phyloP scores from a whole-genome alignment of 1,284 basidiomycete species.

The Pascua guehoae region DNA sequence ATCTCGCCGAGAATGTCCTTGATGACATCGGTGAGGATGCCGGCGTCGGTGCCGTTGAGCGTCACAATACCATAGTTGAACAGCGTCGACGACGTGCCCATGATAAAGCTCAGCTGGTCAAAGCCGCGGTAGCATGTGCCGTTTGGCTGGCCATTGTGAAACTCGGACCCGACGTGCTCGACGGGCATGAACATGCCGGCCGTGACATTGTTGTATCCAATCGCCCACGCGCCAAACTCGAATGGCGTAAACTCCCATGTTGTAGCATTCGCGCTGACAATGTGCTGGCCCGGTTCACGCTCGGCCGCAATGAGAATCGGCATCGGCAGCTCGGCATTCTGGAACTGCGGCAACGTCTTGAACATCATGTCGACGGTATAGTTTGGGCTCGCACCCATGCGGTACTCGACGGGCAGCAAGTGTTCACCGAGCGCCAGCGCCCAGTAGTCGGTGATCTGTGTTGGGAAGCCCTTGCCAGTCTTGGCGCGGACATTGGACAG shows the following conservation, averaged over 20 bases:
- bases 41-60: slow-evolving; percentile 36
- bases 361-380: slow-evolving; percentile 36
- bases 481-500: slow-evolving; percentile 44
- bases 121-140: slow-evolving; percentile 47
- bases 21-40: slow-evolving; percentile 37
- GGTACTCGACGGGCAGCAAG: slow-evolving; percentile 43
- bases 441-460: slow-evolving; percentile 48
- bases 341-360: slow-evolving; percentile 17
- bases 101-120: slow-evolving; percentile 49
- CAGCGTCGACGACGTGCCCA: slow-evolving; percentile 50
- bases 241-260: slow-evolving; percentile 53
- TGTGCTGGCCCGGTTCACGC: slow-evolving; percentile 47
- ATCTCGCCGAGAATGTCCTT: slow-evolving; percentile 38
- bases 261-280: slow-evolving; percentile 50
- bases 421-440: slow-evolving; percentile 44
- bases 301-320: slow-evolving; percentile 54
- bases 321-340: slow-evolving; percentile 38
- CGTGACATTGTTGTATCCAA: slow-evolving; percentile 28
- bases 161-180: slow-evolving; percentile 44
- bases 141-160: slow-evolving; percentile 41
- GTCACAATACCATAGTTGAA: slow-evolving; percentile 34
- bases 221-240: slow-evolving; percentile 54
- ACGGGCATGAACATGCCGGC: slow-evolving; percentile 44
- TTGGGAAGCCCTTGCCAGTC: slow-evolving; percentile 36
- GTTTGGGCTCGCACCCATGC: slow-evolving; percentile 41